Base-by-base conservation (phyloP, 345 rosid genomes). In the Eutrema japonicum region DNA sequence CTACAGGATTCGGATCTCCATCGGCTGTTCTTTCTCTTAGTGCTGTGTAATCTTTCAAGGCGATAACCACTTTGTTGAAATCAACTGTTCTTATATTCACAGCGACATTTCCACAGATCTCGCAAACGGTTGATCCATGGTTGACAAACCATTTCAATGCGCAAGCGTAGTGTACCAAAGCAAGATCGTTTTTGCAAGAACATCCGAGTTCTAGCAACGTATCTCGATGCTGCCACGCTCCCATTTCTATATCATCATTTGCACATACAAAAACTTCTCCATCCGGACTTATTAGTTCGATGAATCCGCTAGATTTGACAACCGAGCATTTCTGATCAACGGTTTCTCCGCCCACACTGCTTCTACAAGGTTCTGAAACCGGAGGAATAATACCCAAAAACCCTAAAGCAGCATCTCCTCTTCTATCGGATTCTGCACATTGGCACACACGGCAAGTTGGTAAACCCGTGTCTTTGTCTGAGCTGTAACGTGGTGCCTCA, bases 121-220 rank as follows among this genome's bases (percentile, higher is more conserved):
- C 98, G 27, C 98, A 93, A 32, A 89, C 73, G 0, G 94, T 93
- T 42, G 98, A 93, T 68, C 98, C 96, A 53, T 86, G 96, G 83
- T 81, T 93, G 40, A 93, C 88, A 74, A 93, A 93, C 98, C 98
- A 93, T 79, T 93, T 93, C 63, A 93, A 89, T 4, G 97, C 97
- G 78, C 97, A 93, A 3, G 94, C 88, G 71, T 91, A 93, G 69
- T 91, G 98, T 16, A 93, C 97, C 10, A 89, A 77, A 43, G 92
- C 92, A 26, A 93, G 96, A 81, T 93, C 97, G 37, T 73, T 88
- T 77, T 91, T 93, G 77, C 98, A 93, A 61, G 87, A 85, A 77
- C 98, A 93, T 41, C 98, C 98, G 5, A 93, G 98, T 72, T 85
- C 96, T 56, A 89, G 74, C 66, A 91, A 78, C 5, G 73, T 51